Conservation (phyloP, 257 asterid species). For the Linaria vulgaris region DNA sequence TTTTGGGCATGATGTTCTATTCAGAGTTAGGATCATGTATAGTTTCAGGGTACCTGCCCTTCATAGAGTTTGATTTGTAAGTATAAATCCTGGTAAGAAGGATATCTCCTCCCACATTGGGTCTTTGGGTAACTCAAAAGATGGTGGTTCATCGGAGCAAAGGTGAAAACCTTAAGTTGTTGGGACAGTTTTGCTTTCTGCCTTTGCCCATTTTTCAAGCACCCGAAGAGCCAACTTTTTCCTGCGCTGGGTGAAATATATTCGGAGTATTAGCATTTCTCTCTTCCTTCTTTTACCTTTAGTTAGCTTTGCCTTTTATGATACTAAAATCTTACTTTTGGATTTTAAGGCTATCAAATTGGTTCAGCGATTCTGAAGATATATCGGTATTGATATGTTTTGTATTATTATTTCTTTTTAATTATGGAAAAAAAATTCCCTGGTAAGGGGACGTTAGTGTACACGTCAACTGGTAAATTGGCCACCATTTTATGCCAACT, state of each 20-base stretch:
- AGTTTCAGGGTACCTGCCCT: conserved; percentile 49
- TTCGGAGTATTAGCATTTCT: conserved; percentile 68
- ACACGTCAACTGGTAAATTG: conserved; percentile 70
- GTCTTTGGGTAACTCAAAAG: conserved; percentile 38
- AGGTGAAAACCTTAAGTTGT: conserved; percentile 55
- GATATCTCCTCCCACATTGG: conserved; percentile 17
- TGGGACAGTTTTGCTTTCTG: conserved; percentile 49
- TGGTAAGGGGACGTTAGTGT: conserved; percentile 98
- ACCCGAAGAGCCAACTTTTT: conserved; percentile 50
- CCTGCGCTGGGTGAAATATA: conserved; percentile 71
- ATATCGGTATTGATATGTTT: conserved; percentile 56
- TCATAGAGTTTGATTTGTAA: conserved; percentile 43
- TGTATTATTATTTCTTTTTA: conserved; percentile 37
- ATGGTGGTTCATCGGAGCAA: conserved; percentile 55
- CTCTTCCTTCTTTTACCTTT: conserved; percentile 52
- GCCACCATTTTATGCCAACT: conserved; percentile 73
- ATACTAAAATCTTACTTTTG: conserved; percentile 69
- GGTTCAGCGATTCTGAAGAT: conserved; percentile 74
- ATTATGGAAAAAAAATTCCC: conserved; percentile 56
- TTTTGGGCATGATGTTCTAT: conserved; percentile 38
- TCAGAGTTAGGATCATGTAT: conserved; percentile 42
- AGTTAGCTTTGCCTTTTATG: conserved; percentile 48
- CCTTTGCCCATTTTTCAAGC: conserved; percentile 70
- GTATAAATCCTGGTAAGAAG: conserved; percentile 52
- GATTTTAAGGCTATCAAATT: conserved; percentile 74